phyloP scores from a whole-genome alignment of 139 green algal species.

The Ulvella scutata region DNA sequence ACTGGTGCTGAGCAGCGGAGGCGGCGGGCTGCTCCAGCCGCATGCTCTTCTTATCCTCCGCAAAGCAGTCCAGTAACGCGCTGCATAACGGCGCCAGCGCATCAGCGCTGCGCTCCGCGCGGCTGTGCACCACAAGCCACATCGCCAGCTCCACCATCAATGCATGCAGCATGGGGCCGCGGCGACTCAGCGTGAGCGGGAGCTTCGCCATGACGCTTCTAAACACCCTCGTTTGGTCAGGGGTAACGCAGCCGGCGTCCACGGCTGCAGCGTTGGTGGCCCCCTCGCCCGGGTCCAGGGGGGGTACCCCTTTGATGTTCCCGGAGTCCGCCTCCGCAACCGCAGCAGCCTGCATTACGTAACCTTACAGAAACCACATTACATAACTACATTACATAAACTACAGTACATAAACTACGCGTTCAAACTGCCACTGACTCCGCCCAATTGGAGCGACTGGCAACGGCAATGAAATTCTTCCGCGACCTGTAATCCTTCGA shows the following conservation, averaged over 20 bases:
- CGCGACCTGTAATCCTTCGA: too few relatives aligned
- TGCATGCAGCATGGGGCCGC: neutral
- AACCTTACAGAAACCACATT: too few relatives aligned
- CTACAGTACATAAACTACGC: too few relatives aligned
- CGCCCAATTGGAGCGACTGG: too few relatives aligned
- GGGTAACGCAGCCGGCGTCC: neutral
- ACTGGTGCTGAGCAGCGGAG: neutral
- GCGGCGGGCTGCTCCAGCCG: neutral
- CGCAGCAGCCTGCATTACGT: too few relatives aligned
- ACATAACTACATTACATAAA: too few relatives aligned
- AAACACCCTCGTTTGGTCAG: neutral
- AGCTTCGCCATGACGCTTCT: neutral
- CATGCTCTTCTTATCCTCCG: neutral
- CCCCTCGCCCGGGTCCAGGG: neutral
- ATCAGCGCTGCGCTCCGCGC: neutral
- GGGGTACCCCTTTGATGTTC: neutral
- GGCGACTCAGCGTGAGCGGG: neutral
- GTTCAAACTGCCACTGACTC: too few relatives aligned
- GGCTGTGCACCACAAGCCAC: slow-evolving; percentile 1
- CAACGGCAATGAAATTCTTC: too few relatives aligned
- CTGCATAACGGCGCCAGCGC: neutral
- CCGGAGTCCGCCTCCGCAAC: neutral
- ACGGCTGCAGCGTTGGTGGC: neutral
- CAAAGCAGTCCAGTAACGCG: neutral
- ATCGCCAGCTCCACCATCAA: neutral